Conservation (phyloP, 1,284 basidiomycete species). For the Ceratobasidium sp. region DNA sequence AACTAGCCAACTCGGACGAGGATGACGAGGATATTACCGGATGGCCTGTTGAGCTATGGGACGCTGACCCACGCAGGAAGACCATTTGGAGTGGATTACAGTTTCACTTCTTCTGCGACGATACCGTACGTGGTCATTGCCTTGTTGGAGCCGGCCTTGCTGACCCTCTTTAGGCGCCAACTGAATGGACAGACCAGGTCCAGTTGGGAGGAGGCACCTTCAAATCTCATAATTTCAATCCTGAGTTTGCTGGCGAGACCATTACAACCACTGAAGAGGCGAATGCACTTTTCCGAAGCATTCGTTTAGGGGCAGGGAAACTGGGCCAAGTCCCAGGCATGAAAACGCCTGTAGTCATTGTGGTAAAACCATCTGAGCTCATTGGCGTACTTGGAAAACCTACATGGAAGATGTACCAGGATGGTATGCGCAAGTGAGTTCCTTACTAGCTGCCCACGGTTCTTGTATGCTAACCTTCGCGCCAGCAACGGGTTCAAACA, state of each 20-base stretch:
- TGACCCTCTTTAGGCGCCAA: conserved; percentile 1
- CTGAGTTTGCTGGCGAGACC: background rate
- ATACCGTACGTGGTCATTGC: background rate
- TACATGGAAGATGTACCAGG: conserved; percentile 14
- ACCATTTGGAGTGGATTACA: conserved; percentile 25
- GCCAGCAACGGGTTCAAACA: conserved; percentile 29
- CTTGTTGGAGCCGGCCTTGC: too few relatives aligned
- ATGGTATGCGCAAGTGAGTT: conserved; percentile 30
- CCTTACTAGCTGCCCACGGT: too few relatives aligned
- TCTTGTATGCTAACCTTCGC: background rate
- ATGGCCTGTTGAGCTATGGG: conserved; percentile 33
- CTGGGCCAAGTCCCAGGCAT: conserved; percentile 14
- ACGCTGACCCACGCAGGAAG: conserved; percentile 6
- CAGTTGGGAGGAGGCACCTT: conserved; percentile 28
- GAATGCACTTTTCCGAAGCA: conserved; percentile 11
- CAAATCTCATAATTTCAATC: conserved; percentile 33
- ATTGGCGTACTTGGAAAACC: conserved; percentile 2
- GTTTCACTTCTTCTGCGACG: conserved; percentile 36
- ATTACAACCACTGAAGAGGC: conserved; percentile 11
- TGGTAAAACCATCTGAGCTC: conserved; percentile 27
- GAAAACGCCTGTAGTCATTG: conserved; percentile 26
- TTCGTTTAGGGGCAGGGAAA: conserved; percentile 12
- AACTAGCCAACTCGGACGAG: conserved; percentile 4
- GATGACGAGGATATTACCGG: conserved; percentile 31
- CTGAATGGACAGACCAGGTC: conserved; percentile 32